Evolutionary conservation across 176 grass and related monocot species (phyloP).

Genomic region (Secale cereale): DNA sequence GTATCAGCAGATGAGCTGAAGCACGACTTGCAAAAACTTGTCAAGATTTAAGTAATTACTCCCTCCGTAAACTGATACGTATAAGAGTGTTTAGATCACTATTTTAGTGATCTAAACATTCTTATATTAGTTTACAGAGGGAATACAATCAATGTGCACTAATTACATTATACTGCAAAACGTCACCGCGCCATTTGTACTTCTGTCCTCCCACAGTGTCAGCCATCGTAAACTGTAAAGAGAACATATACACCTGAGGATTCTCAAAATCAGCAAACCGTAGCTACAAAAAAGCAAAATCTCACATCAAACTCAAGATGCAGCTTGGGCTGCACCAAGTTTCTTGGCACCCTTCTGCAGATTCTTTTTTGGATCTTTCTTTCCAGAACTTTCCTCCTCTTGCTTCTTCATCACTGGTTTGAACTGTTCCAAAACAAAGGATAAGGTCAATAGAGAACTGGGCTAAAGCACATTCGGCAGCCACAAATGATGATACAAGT

Average conservation of each 20-base stretch:
- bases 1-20: no score
- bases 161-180: neutral
- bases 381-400: slow-evolving; percentile 48
- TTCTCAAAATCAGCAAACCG: neutral
- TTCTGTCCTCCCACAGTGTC: neutral
- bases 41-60: no score
- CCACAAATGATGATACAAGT: neutral
- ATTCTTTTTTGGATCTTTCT: slow-evolving; percentile 60
- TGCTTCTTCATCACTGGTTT: slow-evolving; percentile 85
- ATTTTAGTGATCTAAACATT: no score
- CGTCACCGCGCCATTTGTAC: neutral
- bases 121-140: no score
- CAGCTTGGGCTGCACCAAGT: slow-evolving; percentile 57
- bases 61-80: no score
- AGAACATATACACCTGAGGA: neutral
- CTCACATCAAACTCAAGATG: slow-evolving; percentile 31
- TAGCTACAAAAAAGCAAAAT: neutral
- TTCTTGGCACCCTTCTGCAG: slow-evolving; percentile 39
- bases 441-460: slow-evolving; percentile 9
- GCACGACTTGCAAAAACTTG: no score
- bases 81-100: no score
- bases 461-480: neutral
- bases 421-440: slow-evolving; percentile 59
- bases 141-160: no score
- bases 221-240: neutral